Base-by-base conservation (phyloP, 2,329 filamentous ascomycete species). In the Beauveria pseudobassiana region DNA sequence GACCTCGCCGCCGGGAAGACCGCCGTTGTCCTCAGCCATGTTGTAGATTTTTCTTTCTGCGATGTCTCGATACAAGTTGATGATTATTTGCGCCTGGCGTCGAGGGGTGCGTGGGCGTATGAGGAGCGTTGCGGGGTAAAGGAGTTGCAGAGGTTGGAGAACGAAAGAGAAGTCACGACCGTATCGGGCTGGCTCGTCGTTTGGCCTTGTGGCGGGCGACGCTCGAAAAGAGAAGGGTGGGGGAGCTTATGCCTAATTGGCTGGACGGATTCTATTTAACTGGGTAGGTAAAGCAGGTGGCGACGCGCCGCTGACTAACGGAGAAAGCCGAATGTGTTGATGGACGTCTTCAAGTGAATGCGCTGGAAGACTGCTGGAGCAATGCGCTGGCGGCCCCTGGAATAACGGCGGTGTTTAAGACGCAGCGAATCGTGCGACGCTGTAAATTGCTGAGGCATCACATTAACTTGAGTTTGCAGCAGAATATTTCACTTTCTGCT, bases 1-100 rank as follows among this genome's bases (percentile, higher is more conserved):
- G 28, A 75, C 75, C 59, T 78, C 74, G 48, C 74, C 75, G 59
- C 74, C 75, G 59, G 71, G 70, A 61, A 79, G 78, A 68, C 76
- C 76, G 66, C 79, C 79, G 65, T 84, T 78, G 67, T 81, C 76
- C 69, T 80, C 78, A 59, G 80, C 79, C 81, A 84, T 85, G 42
- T 61, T 75, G 65, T 46, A 52, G 38, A 51, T 62, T 8, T 40
- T 52, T 46, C 26, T 56, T 49, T 40, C 34, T 30, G 14, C 10
- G 34, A 38, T 49, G 53, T 56, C 24, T 16, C 50, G 12, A n/a
- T 40, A n/a, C 20, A 22, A 28, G 22, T 40, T 20, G 8, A 1
- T 12, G 10, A 24, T 30, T 28, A 7, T 38, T 1, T 51, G 22
- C 24, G 50, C 42, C 20, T 40, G 6, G 24, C 24, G 20, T 18